phyloP scores from a whole-genome alignment of 768 basidiomycete genomes.

The Amanita pseudoporphyria region DNA sequence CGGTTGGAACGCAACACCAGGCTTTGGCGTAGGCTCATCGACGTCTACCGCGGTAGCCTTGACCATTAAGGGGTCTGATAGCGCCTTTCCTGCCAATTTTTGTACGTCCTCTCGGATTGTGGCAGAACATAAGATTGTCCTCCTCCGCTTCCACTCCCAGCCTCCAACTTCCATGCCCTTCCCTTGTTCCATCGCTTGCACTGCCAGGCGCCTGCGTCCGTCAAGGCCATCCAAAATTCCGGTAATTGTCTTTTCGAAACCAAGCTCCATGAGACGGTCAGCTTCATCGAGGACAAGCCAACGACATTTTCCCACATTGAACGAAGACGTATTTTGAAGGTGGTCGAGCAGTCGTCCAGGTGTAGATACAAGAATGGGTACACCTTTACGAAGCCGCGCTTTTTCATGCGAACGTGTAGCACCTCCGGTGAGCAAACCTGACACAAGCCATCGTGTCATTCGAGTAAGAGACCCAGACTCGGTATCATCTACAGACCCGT shows the following conservation, averaged over 20 bases:
- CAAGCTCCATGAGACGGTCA: conserved; percentile 95
- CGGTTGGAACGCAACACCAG: not conserved
- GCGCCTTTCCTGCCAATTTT: conserved; percentile 76
- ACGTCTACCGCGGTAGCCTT: conserved; percentile 61
- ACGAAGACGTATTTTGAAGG: conserved; percentile 88
- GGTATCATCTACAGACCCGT: conserved; percentile 41
- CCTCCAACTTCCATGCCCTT: conserved; percentile 67
- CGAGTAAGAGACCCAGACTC: conserved; percentile 24
- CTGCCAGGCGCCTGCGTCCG: conserved; percentile 66
- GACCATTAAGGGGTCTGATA: conserved; percentile 75
- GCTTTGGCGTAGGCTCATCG: conserved; percentile 16
- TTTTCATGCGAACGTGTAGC: conserved; percentile 93
- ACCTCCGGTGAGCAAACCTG: conserved; percentile 91
- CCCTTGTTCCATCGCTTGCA: conserved; percentile 56
- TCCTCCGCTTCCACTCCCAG: conserved; percentile 76
- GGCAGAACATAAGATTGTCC: conserved; percentile 92
- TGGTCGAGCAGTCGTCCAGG: conserved; percentile 95
- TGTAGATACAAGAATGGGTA: conserved; percentile 92
- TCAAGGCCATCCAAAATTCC: conserved; percentile 86
- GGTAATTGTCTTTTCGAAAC: conserved; percentile 91
- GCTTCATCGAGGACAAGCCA: conserved; percentile 98
- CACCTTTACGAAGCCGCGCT: conserved; percentile 85
- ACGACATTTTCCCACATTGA: conserved; percentile 87
- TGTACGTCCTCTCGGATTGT: conserved; percentile 95
- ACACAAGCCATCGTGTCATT: conserved; percentile 87